Base-by-base conservation (phyloP, 495 filamentous ascomycete genomes). In the Tuber melanosporum region DNA sequence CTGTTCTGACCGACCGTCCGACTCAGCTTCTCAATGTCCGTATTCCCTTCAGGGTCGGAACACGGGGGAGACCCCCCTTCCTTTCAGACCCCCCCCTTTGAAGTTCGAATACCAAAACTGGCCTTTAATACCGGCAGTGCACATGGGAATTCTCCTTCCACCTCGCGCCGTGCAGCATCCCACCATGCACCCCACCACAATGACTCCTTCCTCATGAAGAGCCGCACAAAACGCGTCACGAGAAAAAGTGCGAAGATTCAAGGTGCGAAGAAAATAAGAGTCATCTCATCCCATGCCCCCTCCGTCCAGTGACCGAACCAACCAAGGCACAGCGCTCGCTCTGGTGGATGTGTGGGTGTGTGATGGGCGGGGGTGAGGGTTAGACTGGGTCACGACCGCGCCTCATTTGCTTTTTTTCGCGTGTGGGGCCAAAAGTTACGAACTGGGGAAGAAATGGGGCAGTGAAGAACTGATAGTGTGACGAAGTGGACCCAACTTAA, bases 271-370 rank as follows among this genome's bases (percentile, higher is more conserved):
- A 4, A 66, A 36, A 66, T 12, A 66, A 66, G 57, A 66, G 57
- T 66, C 57, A 66, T 66, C 57, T 32, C 57, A 66, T 36, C 57
- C 57, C 26, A 66, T 66, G 57, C 32, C 15, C 3, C 26, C 17
- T 15, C 57, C 26, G 57, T 66, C 57, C 57, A 66, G 57, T 66
- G 57, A 66, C 57, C 57, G 57, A 66, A 26, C 57, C 57, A 66
- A 66, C 57, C 57, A 66, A 36, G 57, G 57, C 57, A 26, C 57
- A 66, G 57, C 57, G 5, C n/a, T 66, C 14, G 12, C 26, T 17
- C 26, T 17, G 57, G 52, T 17, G 57, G 57, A n/a, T 17, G 57
- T 36, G 49, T 57, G 57, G 57, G 57, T 19, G 57, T 36, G 57
- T 66, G 57, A 19, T 66, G 57, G 57, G 57, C 12, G 57, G 26